Conservation (phyloP, 2,329 filamentous ascomycete genomes). For the Karstenula rhodostoma region DNA sequence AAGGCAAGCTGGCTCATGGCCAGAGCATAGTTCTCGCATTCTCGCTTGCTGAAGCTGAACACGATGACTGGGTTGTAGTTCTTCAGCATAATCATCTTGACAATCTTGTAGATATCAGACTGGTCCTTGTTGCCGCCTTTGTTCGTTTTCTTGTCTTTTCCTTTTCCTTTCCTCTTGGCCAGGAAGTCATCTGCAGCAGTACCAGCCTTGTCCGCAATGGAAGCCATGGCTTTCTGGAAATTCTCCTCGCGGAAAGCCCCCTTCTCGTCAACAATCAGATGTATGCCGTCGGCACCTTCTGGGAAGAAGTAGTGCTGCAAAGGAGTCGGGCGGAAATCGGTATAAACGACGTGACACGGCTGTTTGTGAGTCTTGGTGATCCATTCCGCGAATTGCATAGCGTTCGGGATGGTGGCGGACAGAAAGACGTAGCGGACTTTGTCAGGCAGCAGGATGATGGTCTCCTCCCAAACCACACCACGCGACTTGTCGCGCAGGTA, state of each 20-base stretch:
- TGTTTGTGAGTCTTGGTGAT: slow-evolving; percentile 98
- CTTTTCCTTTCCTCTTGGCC: slow-evolving; percentile 83
- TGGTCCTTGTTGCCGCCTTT: slow-evolving; percentile 75
- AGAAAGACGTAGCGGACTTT: slow-evolving; percentile 99
- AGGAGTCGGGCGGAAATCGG: slow-evolving; percentile 95
- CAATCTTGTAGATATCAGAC: slow-evolving; percentile 94
- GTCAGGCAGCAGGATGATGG: slow-evolving; percentile 95
- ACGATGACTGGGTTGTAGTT: slow-evolving; percentile 98
- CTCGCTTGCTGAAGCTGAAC: slow-evolving; percentile 98
- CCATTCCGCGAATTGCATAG: slow-evolving; percentile 99
- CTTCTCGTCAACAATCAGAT: slow-evolving; percentile 95
- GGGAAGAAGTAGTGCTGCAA: slow-evolving; percentile 99
- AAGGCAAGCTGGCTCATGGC: slow-evolving; percentile 88
- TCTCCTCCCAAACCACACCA: slow-evolving; percentile 99
- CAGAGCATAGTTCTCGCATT: slow-evolving; percentile 90
- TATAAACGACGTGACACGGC: slow-evolving; percentile 98
- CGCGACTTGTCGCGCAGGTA: slow-evolving; percentile 94
- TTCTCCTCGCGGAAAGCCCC: slow-evolving; percentile 96
- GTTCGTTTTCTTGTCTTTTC: slow-evolving; percentile 90
- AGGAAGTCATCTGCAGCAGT: slow-evolving; percentile 81
- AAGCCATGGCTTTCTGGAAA: slow-evolving; percentile 93
- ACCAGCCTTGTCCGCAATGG: slow-evolving; percentile 87
- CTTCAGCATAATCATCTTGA: slow-evolving; percentile 98
- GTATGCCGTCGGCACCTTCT: slow-evolving; percentile 88
- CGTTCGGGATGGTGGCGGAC: slow-evolving; percentile 97